These are phyloP conservation scores for Apiospora phragmitis DNA, from an alignment of 2,329 filamentous ascomycete genomes.

Conservation along the genomic window DNA sequence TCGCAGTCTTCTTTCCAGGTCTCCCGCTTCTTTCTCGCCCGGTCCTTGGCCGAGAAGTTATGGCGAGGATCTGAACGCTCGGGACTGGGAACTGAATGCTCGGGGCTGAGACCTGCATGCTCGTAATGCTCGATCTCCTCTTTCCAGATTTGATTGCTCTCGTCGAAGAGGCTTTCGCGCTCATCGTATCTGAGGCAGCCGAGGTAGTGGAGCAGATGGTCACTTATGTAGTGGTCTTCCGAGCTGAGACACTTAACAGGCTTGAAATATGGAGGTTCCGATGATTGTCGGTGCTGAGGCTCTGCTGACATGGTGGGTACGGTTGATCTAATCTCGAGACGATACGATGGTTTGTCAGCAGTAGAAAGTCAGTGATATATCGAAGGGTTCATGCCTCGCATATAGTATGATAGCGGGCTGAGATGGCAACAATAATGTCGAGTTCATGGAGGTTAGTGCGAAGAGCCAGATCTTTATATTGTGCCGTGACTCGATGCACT, in stretches of 20 bases:
- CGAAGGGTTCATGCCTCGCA: no score
- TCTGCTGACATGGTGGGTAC: neutral
- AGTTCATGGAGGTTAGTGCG: neutral
- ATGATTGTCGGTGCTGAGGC: neutral
- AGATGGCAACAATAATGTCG: neutral
- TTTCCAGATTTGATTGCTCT: constrained; percentile 12
- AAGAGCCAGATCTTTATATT: neutral
- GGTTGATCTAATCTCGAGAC: no score
- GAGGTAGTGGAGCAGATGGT: constrained; percentile 26
- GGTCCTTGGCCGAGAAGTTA: neutral
- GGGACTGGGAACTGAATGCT: neutral
- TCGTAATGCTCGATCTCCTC: constrained; percentile 14
- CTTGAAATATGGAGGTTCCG: neutral
- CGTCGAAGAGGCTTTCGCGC: constrained; percentile 17
- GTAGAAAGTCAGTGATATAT: no score
- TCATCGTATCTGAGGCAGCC: constrained; percentile 24
- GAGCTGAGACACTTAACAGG: constrained; percentile 18
- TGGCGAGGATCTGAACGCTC: neutral
- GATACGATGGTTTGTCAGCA: no score
- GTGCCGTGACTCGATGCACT: neutral
- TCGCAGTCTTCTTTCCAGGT: constrained; percentile 19
- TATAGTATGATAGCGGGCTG: neutral
- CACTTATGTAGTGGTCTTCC: constrained; percentile 22
- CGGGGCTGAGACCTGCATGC: neutral
- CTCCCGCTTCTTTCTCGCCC: constrained; percentile 14